phyloP scores from a whole-genome alignment of 108 stramenopile species.

The Skeletonema tropicum region DNA sequence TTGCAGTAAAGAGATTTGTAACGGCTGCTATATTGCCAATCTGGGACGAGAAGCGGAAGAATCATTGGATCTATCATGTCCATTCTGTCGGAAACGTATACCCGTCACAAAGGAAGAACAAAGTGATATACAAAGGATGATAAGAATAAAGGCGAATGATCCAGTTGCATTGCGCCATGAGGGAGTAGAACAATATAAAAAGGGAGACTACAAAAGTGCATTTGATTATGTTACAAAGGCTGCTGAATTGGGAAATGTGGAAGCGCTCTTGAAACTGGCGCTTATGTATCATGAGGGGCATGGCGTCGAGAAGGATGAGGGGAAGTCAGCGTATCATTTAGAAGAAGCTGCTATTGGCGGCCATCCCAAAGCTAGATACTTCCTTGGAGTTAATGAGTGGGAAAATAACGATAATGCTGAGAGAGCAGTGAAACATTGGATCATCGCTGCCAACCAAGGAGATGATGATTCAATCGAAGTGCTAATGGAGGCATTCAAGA shows the following conservation, averaged over 20 bases:
- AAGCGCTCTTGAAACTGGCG: background rate
- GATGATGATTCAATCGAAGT: no score
- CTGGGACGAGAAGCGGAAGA: background rate
- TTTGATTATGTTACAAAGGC: background rate
- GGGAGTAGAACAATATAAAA: background rate
- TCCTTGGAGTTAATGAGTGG: background rate
- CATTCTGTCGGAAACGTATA: background rate
- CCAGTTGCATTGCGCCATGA: background rate
- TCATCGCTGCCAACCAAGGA: no score
- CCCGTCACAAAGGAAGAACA: background rate
- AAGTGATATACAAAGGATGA: background rate
- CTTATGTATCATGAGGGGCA: background rate
- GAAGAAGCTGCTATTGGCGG: conserved; percentile 8
- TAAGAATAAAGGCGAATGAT: conserved; percentile 4
- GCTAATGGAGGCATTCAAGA: no score
- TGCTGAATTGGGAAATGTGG: background rate
- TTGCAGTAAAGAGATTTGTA: background rate
- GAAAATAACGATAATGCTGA: background rate
- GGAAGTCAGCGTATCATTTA: background rate
- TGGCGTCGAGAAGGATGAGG: background rate
- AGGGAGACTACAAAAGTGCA: background rate
- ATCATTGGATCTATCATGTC: background rate
- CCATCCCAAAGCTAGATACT: background rate
- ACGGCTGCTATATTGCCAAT: background rate
- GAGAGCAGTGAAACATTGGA: conserved; percentile 8